A percentile compares a stretch with the other conserved stretches of the same genome.
These are phyloP conservation scores for Agroathelia rolfsii DNA, from an alignment of 1,284 basidiomycete genomes.

Conservation along the genomic window DNA sequence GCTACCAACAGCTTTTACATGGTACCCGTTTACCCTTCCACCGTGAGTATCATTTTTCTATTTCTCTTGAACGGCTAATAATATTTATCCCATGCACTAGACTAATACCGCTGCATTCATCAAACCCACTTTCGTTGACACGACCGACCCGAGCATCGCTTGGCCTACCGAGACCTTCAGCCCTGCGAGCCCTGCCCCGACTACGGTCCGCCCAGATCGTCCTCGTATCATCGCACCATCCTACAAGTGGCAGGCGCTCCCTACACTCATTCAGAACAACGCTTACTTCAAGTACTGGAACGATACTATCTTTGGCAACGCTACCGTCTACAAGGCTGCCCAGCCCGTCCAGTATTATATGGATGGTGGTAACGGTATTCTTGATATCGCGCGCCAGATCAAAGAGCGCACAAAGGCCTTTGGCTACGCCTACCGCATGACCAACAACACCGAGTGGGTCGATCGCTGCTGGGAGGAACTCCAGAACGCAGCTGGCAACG, in stretches of 20 bases:
- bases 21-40: constrained; percentile 39
- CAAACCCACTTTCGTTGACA: constrained; percentile 58
- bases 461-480: constrained; percentile 83
- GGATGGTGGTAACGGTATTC: constrained; percentile 85
- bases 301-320: constrained; percentile 85
- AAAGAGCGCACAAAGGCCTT: constrained; percentile 91
- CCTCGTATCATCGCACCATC: constrained; percentile 87
- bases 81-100: constrained; percentile 32
- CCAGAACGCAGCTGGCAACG: constrained; percentile 64
- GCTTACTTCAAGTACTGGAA: constrained; percentile 90
- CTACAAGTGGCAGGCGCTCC: constrained; percentile 88
- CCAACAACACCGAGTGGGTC: constrained; percentile 82
- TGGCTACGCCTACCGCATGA: constrained; percentile 85
- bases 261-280: constrained; percentile 70
- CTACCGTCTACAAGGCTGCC: constrained; percentile 54
- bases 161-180: constrained; percentile 76
- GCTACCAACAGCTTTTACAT: constrained; percentile 27
- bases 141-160: constrained; percentile 35
- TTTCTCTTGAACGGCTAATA: too few species aligned
- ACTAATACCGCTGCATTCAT: constrained; percentile 75
- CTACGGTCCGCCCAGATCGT: constrained; percentile 64
- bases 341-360: constrained; percentile 63
- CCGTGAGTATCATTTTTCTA: constrained; percentile 20
- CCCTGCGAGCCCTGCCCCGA: constrained; percentile 48
- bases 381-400: constrained; percentile 85